Base-by-base conservation (phyloP, 208 protist species). In the Wallacemonas rigidus region DNA sequence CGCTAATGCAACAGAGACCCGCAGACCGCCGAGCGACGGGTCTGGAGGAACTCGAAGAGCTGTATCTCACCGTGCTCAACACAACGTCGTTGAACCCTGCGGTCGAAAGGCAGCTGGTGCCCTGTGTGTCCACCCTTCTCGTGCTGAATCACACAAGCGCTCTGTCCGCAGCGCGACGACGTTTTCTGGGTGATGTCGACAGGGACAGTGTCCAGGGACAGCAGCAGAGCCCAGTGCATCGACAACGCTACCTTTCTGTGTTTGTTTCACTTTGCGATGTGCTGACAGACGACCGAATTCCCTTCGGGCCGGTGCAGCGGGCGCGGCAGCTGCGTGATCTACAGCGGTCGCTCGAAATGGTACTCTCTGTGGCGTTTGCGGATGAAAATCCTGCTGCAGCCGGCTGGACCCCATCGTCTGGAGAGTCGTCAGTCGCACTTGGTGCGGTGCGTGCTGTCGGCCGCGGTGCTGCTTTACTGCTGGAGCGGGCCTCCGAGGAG, bases 251-350 rank as follows among this genome's bases (percentile, higher is more conserved):
- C 55, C 41, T 76, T 43, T 56, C 72, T 35, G 55, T 89, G 3
- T 71, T 90, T n/a, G 69, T 80, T 7, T 69, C 74, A 2, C 65
- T 87, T 26, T 72, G 85, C 51, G 83, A 84, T 26, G 56, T 94
- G 9, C 76, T 96, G 17, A 77, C 72, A n/a, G 88, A 94, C 58
- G 70, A 73, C 15, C 82, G 85, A 12, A 78, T 96, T 0, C 50
- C 69, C 9, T 43, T 96, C 26, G 88, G 88, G 5, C 81, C 91
- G 2, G 76, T 94, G 17, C 81, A 83, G 3, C 84, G 91, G 0
- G 86, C 82, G 7, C 82, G 69, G 9, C 84, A 92, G 75, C 84
- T 87, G 40, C 60, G 74, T 11, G 63, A 75, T 35, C 12, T 94
- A 61, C 85, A 94, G 75, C 71, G 75, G 41, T 74, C 78, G 67